A percentile compares a stretch with the other conserved stretches of the same genome.
Evolutionary conservation across 2,329 filamentous ascomycete species (phyloP).

Genomic region (Fusarium sp.): DNA sequence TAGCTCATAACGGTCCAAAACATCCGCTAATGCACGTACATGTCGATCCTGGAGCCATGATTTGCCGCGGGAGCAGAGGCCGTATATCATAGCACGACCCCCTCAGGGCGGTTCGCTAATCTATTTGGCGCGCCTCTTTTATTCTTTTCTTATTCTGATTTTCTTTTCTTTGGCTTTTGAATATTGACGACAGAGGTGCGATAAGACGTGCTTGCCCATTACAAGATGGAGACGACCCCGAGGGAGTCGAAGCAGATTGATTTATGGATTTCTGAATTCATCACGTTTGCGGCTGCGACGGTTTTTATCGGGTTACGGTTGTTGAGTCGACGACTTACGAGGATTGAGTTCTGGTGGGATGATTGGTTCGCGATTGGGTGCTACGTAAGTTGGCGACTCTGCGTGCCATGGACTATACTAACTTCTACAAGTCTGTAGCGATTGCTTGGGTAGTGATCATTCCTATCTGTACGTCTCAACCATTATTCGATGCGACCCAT

Average conservation of each 20-base stretch:
- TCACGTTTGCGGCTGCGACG: conserved; percentile 27
- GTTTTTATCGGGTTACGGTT: conserved; percentile 17
- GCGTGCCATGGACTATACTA: rapidly evolving
- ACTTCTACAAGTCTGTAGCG: neutral
- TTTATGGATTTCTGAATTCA: conserved; percentile 22
- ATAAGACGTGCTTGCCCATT: neutral
- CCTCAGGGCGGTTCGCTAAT: conserved; percentile 14
- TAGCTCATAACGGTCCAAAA: neutral
- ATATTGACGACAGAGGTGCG: neutral
- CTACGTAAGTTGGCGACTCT: conserved; percentile 3
- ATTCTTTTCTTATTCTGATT: neutral
- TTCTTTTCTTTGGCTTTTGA: neutral
- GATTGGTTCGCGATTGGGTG: conserved; percentile 31
- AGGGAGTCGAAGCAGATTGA: conserved; percentile 28
- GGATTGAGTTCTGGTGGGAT: conserved; percentile 32
- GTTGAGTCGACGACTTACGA: conserved; percentile 28
- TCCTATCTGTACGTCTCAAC: conserved; percentile 7
- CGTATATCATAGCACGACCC: conserved; percentile 16
- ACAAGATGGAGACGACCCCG: conserved; percentile 4
- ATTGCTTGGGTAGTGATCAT: conserved; percentile 30
- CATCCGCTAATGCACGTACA: neutral
- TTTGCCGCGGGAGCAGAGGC: neutral
- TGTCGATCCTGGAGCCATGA: conserved; percentile 6
- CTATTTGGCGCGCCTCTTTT: conserved; percentile 8
- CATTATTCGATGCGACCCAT: too few species aligned